Evolutionary conservation across 2,329 filamentous ascomycete genomes (phyloP), one percentile per base, ranked within the genome.

Genomic region (Colletotrichum sp.): DNA sequence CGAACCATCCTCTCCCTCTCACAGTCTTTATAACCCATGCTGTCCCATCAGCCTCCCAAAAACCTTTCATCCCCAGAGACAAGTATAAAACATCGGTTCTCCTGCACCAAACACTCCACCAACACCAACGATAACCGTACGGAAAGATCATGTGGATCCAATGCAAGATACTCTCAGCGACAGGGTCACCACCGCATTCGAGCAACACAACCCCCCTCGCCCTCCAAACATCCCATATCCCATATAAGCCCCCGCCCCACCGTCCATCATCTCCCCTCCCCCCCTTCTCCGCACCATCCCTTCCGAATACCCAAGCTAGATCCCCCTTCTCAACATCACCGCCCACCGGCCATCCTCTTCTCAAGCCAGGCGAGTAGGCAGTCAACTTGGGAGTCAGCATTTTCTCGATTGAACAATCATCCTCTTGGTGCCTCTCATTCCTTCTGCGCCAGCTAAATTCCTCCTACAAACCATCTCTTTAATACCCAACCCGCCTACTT

Each of bases 391-490:
- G 34, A 32, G 32, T 2, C 5, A 8, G 28, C 28, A 28, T 8
- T 6, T 26, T 5, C 5, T 5, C 5, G 5, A 2, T 26, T 5
- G 5, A 26, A 6, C 5, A 26, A 6, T 26, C 26, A 24, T 24
- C 21, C 21, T 26, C 26, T 28, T 28, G 26, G 26, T 8, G 26
- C 26, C 26, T 28, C 26, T 28, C 26, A 28, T 26, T 6, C 26
- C 5, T 26, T 6, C 5, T 5, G 21, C 21, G 34, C 15, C 15
- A 16, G 7, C 34, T 0, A 8, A 16, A 2, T 16, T 15, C 34
- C 2, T 16, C 2, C 34, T 0, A 0, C 15, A 0, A 16, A 16
- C 36, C 36, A 39, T 3, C 15, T 39, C 1, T 18, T n/a, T 44
- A 2, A 10, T 44, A 44, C 2, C 2, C 18, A 1, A 44, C 8